Evolutionary conservation across 306 rosid species (phyloP).

Genomic region (Quercus glauca): DNA sequence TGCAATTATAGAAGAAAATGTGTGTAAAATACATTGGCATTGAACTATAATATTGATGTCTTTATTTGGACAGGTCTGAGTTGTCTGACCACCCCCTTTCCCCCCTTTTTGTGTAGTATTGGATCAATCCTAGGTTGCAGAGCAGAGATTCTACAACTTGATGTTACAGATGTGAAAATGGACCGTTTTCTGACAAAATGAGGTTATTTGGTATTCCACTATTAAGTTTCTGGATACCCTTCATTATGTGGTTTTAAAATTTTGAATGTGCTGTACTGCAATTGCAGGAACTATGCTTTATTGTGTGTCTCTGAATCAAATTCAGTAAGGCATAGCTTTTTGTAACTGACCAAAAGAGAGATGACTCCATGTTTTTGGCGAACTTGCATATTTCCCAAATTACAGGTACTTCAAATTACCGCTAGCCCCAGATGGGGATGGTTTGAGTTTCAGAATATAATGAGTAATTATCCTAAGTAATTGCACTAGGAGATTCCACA

Average conservation of each 20-base stretch:
- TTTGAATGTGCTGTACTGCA: background rate
- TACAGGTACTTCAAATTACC: background rate
- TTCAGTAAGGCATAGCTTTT: background rate
- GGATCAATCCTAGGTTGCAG: constrained; percentile 85
- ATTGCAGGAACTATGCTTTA: background rate
- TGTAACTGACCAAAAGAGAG: background rate
- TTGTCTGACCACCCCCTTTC: too few species aligned
- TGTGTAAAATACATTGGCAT: background rate
- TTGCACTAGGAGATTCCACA: background rate
- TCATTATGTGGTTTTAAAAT: background rate
- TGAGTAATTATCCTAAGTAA: background rate
- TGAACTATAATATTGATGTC: background rate
- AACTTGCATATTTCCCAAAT: background rate
- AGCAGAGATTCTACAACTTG: constrained; percentile 86
- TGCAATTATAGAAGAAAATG: background rate
- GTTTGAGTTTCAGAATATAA: background rate
- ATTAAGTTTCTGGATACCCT: background rate
- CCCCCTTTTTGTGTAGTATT: constrained; percentile 40
- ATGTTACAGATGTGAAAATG: constrained; percentile 92
- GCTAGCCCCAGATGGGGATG: background rate
- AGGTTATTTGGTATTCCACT: constrained; percentile 8
- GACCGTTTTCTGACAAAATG: constrained; percentile 52
- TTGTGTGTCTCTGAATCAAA: background rate
- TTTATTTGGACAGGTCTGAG: background rate
- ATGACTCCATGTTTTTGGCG: background rate